Percentiles rank a stretch among this genome's conserved stretches.
Evolutionary conservation across 192 early-diverging fungal species (phyloP).

Genomic region (Coemansia reversa): DNA sequence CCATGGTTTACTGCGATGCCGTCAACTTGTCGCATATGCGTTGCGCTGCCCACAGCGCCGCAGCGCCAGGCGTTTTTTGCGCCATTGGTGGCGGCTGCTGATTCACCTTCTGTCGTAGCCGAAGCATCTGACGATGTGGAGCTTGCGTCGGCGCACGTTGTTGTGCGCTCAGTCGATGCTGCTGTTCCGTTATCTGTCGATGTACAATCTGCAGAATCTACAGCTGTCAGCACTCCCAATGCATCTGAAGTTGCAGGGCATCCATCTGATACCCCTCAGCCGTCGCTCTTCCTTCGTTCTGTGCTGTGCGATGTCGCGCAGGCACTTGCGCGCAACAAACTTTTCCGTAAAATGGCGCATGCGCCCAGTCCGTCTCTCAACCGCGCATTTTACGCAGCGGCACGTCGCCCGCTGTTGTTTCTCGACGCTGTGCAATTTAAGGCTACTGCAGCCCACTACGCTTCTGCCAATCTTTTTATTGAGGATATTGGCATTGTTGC

Average conservation of each 20-base stretch:
- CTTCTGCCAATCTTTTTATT: conserved; percentile 31
- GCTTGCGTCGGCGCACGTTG: not conserved
- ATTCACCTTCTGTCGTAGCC: not conserved
- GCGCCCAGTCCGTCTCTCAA: conserved; percentile 53
- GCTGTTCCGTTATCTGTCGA: not conserved
- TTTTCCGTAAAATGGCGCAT: conserved; percentile 25
- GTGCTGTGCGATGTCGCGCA: not conserved
- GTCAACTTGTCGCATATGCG: conserved; percentile 6
- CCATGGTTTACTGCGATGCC: conserved; percentile 18
- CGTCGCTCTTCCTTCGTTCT: not conserved
- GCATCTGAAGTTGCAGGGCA: not conserved
- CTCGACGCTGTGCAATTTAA: conserved; percentile 49
- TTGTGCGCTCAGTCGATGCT: not conserved
- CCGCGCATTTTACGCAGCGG: conserved; percentile 50
- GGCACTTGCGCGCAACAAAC: conserved; percentile 1
- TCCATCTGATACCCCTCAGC: too few species aligned
- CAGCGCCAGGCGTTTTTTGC: conserved; percentile 23
- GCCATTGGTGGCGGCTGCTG: conserved; percentile 7
- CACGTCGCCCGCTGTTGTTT: conserved; percentile 56
- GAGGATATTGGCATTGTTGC: conserved; percentile 49
- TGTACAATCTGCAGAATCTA: not conserved
- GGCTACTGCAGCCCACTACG: conserved; percentile 47
- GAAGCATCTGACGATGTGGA: not conserved
- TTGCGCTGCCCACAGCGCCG: not conserved
- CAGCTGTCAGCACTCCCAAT: not conserved